These are phyloP conservation scores for Leccinum ponderosum DNA, from an alignment of 1,284 basidiomycete species.

Conservation along the genomic window DNA sequence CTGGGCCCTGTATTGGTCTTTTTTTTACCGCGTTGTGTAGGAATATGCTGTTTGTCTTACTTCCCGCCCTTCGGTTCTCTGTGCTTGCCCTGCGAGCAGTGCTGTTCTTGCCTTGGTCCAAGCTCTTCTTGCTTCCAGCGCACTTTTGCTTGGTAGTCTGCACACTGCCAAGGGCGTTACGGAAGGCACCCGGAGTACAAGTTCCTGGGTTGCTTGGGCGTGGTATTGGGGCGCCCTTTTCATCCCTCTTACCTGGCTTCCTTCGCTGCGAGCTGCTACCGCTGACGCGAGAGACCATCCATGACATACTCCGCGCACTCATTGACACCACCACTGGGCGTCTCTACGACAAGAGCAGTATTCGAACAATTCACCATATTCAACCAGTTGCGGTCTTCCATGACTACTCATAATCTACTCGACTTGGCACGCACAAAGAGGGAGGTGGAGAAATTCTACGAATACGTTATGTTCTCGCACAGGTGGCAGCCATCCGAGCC, in stretches of 20 bases:
- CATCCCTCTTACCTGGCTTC: conserved; percentile 23
- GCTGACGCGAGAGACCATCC: conserved; percentile 3
- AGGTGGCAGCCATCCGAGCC: not conserved
- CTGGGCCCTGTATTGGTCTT: not conserved
- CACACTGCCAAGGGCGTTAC: conserved; percentile 32
- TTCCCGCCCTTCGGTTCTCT: conserved; percentile 9
- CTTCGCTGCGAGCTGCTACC: conserved; percentile 19
- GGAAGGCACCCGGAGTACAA: conserved; percentile 30
- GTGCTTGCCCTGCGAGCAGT: conserved; percentile 1
- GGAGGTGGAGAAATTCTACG: not conserved
- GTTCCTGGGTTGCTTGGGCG: conserved; percentile 30
- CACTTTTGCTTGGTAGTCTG: conserved; percentile 71
- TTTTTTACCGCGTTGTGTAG: conserved; percentile 3
- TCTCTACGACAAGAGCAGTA: too few species aligned
- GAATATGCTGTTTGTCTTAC: conserved; percentile 17
- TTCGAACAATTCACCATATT: not conserved
- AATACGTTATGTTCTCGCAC: not conserved
- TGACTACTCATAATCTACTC: not conserved
- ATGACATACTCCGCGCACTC: too few species aligned
- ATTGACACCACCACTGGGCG: too few species aligned
- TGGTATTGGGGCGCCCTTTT: conserved; percentile 33
- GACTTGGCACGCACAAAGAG: not conserved
- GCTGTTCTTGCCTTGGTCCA: conserved; percentile 76
- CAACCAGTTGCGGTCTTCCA: not conserved
- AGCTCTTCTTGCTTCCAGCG: conserved; percentile 76